These are phyloP conservation scores for Adansonia digitata DNA, from an alignment of 345 rosid genomes.

Conservation along the genomic window DNA sequence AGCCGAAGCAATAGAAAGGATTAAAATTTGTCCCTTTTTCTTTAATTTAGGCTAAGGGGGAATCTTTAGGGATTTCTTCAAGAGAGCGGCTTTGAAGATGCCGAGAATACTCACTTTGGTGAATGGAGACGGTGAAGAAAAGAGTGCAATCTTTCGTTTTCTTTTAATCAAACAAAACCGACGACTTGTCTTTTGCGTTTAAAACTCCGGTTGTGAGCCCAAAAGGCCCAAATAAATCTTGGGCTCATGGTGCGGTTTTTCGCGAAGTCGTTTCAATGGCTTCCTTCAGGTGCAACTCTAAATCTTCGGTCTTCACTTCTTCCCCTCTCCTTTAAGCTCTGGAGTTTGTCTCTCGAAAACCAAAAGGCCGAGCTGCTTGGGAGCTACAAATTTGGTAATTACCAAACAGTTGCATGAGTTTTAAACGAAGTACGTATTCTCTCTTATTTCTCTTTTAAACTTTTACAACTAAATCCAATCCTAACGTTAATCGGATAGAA, in stretches of 20 bases:
- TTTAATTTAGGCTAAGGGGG: not conserved
- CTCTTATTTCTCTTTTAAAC: too few relatives aligned
- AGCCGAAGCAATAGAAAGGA: not conserved
- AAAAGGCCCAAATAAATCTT: not conserved
- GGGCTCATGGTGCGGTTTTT: not conserved
- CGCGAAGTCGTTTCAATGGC: too few relatives aligned
- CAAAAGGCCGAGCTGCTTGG: not conserved
- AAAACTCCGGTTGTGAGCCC: not conserved
- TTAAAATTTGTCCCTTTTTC: too few relatives aligned
- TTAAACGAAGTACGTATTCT: too few relatives aligned
- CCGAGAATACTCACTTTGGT: not conserved
- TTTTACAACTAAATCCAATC: too few relatives aligned
- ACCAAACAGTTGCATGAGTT: too few relatives aligned
- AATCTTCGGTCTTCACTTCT: too few relatives aligned
- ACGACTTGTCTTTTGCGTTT: too few relatives aligned
- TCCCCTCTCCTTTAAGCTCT: not conserved
- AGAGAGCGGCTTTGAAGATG: conserved; percentile 12
- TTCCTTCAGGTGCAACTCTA: too few relatives aligned
- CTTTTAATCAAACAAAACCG: not conserved
- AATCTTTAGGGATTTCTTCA: conserved; percentile 17
- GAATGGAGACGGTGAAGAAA: not conserved
- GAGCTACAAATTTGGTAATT: too few relatives aligned
- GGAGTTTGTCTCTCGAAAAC: not conserved
- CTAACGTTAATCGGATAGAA: too few relatives aligned
- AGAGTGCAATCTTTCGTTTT: not conserved